Percentiles rank a stretch among this genome's conserved stretches.
These are phyloP conservation scores for Aphanomyces stellatus DNA, from an alignment of 352 stramenopile species.

Conservation along the genomic window DNA sequence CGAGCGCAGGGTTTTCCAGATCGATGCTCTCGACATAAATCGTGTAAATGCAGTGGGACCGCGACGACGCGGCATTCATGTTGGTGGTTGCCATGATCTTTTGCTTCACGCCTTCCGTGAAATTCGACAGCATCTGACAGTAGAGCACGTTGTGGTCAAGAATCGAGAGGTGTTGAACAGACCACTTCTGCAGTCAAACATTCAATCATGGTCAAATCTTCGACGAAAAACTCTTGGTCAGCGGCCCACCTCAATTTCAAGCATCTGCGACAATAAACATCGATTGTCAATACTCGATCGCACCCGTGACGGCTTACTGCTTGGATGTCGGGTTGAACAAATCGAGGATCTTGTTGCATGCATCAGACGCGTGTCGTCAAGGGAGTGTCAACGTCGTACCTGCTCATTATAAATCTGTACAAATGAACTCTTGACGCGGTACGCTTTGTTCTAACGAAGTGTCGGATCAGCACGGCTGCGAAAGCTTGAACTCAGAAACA, in stretches of 20 bases:
- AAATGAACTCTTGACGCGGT: constrained; percentile 36
- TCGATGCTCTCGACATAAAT: constrained; percentile 44
- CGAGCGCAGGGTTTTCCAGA: constrained; percentile 25
- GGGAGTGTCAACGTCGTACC: background rate
- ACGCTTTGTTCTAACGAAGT: constrained; percentile 27
- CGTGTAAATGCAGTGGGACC: constrained; percentile 48
- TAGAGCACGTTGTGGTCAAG: background rate
- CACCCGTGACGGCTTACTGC: constrained; percentile 3
- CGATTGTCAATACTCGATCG: background rate
- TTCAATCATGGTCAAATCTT: constrained; percentile 41
- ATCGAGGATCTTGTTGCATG: constrained; percentile 37
- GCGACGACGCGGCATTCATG: constrained; percentile 41
- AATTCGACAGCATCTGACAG: constrained; percentile 30
- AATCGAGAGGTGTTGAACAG: background rate
- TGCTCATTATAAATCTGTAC: constrained; percentile 42
- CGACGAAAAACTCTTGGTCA: constrained; percentile 45
- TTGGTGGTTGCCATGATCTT: constrained; percentile 58
- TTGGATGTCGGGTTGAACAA: constrained; percentile 40
- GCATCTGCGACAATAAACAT: background rate
- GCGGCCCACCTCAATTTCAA: constrained; percentile 41
- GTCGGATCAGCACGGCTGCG: no score
- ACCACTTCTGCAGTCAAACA: constrained; percentile 32
- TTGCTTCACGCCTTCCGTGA: constrained; percentile 42
- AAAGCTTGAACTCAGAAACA: background rate
- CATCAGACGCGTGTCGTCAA: no score